These are phyloP conservation scores for Suillus subalutaceus DNA, from an alignment of 768 basidiomycete genomes.

Conservation along the genomic window DNA sequence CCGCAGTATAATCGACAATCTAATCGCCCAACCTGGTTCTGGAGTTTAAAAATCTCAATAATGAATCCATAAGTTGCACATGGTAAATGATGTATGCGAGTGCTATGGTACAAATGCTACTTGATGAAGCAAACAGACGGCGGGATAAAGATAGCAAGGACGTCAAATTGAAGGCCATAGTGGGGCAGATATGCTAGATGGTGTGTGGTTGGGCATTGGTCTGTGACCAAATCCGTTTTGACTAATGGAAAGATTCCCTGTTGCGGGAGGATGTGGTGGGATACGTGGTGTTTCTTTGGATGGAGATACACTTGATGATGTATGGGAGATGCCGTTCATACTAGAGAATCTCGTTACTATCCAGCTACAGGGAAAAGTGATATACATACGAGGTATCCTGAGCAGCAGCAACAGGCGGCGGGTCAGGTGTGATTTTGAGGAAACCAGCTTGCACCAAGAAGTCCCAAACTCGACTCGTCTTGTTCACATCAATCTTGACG, in stretches of 20 bases:
- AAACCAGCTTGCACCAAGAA: constrained; percentile 87
- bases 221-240: constrained; percentile 23
- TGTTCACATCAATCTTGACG: constrained; percentile 92
- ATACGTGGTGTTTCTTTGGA: constrained; percentile 28
- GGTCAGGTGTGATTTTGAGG: constrained; percentile 68
- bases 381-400: constrained; percentile 42
- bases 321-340: constrained; percentile 17
- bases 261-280: constrained; percentile 21
- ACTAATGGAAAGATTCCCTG: constrained; percentile 13
- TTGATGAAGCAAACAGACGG: constrained; percentile 5
- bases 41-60: constrained; percentile 12
- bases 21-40: constrained; percentile 32
- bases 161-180: constrained; percentile 25
- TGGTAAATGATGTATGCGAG: constrained; percentile 20
- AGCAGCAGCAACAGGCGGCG: constrained; percentile 32
- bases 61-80: constrained; percentile 15
- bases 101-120: constrained; percentile 34
- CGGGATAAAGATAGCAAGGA: constrained; percentile 8
- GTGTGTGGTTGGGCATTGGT: constrained; percentile 23
- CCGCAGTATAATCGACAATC: constrained; percentile 40
- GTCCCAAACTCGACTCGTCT: constrained; percentile 92
- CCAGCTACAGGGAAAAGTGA: neutral
- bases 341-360: neutral
- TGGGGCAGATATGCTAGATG: constrained; percentile 27
- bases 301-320: constrained; percentile 25